These are phyloP conservation scores for Aspergillus intermedius DNA, from an alignment of 2,329 filamentous ascomycete genomes.

Conservation along the genomic window DNA sequence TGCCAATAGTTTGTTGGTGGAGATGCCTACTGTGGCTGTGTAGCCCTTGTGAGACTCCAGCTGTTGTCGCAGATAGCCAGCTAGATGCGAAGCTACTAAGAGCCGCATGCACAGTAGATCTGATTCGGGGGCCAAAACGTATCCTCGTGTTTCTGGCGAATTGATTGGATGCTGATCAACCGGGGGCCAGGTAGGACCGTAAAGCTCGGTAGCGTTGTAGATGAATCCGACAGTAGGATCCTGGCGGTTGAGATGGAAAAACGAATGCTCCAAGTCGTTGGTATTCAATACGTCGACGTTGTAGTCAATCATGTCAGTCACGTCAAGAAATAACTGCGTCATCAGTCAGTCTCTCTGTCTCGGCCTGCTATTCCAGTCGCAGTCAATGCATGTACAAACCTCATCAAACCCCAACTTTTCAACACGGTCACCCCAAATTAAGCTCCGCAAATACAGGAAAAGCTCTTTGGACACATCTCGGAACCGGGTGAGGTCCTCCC, in stretches of 20 bases:
- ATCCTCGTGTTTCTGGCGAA: constrained; percentile 14
- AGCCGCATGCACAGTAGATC: constrained; percentile 52
- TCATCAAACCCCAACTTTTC: constrained; percentile 90
- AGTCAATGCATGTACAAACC: constrained; percentile 23
- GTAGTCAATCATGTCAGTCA: constrained; percentile 79
- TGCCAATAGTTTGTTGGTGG: constrained; percentile 77
- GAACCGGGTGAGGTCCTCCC: constrained; percentile 80
- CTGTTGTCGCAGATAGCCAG: constrained; percentile 62
- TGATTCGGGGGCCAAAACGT: neutral
- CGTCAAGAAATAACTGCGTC: constrained; percentile 61
- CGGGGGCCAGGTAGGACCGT: constrained; percentile 56
- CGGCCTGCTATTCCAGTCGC: too few relatives aligned
- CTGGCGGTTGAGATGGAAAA: constrained; percentile 67
- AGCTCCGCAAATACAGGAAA: constrained; percentile 63
- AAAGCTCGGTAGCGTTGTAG: constrained; percentile 64
- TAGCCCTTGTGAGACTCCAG: constrained; percentile 74
- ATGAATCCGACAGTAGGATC: constrained; percentile 75
- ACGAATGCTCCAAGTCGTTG: constrained; percentile 59
- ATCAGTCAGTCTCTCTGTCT: neutral
- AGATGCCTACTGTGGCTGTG: constrained; percentile 79
- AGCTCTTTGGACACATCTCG: constrained; percentile 78
- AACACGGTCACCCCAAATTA: constrained; percentile 70
- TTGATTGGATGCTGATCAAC: constrained; percentile 3
- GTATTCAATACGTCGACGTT: constrained; percentile 67
- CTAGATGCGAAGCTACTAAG: constrained; percentile 73